Evolutionary conservation across 495 filamentous ascomycete genomes (phyloP), one percentile per base, ranked within the genome.

Genomic region (Saxispiralis lemnorum): DNA sequence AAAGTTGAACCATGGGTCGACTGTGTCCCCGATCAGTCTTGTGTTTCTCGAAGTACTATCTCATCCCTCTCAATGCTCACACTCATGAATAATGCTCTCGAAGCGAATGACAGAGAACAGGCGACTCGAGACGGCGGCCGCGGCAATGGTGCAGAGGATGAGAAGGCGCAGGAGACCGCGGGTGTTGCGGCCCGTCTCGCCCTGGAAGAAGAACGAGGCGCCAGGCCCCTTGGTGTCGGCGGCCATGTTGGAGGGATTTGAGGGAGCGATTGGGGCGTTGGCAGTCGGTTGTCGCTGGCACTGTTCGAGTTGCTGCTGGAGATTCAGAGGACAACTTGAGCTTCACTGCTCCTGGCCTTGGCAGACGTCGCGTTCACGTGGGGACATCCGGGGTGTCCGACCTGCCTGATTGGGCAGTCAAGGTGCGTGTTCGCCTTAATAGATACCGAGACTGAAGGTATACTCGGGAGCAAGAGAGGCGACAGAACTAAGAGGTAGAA

Each of bases 1-100:
- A 65, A 99, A 99, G 64, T 99, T 99, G 65, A 99, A 99, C 92
- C 92, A 99, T n/a, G 92, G 92, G 64, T 99, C 89, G 65, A 96
- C 89, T 96, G 52, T 31, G 37, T 48, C 13, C 15, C 24, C 28
- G n/a, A 31, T 54, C 39, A 51, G 51, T 34, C n/a, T 35, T 42
- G 33, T 35, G 39, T 39, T 41, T 37, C 42, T 20, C n/a, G 21
- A 21, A 40, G 30, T 24, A 38, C 24, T 24, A 31, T 19, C 33
- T 37, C 30, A 38, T 18, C 17, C 19, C 11, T 31, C 17, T 36
- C 20, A 35, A 40, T 39, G 75, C 84, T 57, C 63, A 95, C 89
- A 97, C 72, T 97, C 89, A 66, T 96, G 89, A 59, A 99, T 99
- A 59, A 99, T 96, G 64, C 86, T 94, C 66, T 99, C 92, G 56